phyloP scores from a whole-genome alignment of 306 rosid species.

The Cotoneaster glaucophyllus region DNA sequence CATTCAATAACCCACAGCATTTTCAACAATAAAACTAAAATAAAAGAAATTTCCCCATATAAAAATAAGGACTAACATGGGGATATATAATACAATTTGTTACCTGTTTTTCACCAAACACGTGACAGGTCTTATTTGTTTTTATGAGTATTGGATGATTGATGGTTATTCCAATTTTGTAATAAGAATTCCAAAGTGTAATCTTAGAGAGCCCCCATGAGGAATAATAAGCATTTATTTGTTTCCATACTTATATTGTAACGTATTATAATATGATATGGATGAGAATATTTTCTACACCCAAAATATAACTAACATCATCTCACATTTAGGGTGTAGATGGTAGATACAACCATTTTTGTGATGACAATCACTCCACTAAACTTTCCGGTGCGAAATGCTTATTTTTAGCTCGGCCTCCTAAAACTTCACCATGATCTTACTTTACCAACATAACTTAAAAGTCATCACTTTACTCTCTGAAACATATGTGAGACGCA shows the following conservation, averaged over 20 bases:
- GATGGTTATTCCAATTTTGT: neutral
- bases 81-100: neutral
- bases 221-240: neutral
- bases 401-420: too few species aligned
- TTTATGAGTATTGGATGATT: neutral
- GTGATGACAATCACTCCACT: neutral
- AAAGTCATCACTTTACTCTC: too few species aligned
- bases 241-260: neutral
- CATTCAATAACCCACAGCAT: too few species aligned
- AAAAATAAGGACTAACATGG: neutral
- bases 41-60: neutral
- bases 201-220: neutral
- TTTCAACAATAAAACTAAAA: too few species aligned
- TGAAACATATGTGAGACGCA: too few species aligned
- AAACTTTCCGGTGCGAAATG: too few species aligned
- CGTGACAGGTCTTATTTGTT: slow-evolving; percentile 5
- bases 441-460: too few species aligned
- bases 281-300: neutral
- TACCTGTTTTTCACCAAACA: slow-evolving; percentile 28
- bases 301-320: neutral
- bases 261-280: neutral
- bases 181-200: neutral
- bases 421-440: too few species aligned
- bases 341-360: neutral
- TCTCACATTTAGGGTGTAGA: neutral